These are phyloP conservation scores for Hymenoscyphus scutula DNA, from an alignment of 2,329 filamentous ascomycete genomes.

Conservation along the genomic window DNA sequence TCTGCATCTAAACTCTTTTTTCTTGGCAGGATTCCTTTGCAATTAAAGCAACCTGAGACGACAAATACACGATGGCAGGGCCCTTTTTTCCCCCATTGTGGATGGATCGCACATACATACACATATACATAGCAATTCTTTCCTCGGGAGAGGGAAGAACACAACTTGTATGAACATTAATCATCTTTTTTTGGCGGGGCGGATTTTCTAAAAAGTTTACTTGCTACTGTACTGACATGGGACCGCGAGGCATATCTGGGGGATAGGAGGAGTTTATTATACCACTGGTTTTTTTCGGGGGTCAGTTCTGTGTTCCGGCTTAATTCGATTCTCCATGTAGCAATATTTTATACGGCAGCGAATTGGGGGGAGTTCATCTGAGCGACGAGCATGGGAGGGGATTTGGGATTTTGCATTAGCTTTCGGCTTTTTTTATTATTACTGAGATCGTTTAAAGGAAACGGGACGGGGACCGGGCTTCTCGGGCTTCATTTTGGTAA, in stretches of 20 bases:
- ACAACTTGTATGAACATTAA: background rate
- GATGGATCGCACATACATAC: background rate
- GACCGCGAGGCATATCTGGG: background rate
- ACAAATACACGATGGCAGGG: background rate
- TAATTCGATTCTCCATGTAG: slow-evolving; percentile 1
- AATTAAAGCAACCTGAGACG: slow-evolving; percentile 1
- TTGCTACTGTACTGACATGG: background rate
- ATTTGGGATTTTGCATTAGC: background rate
- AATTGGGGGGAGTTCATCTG: background rate
- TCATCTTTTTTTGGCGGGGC: background rate
- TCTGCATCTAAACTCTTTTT: slow-evolving; percentile 37
- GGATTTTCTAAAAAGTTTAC: background rate
- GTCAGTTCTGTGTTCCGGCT: background rate
- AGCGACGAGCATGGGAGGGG: background rate
- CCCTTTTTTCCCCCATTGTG: no score
- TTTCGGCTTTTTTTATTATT: background rate
- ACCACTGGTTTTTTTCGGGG: slow-evolving; percentile 1
- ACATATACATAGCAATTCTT: no score
- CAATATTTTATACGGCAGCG: background rate
- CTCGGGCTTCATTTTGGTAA: background rate
- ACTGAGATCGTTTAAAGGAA: no score
- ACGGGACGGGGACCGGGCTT: background rate
- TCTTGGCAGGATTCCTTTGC: slow-evolving; percentile 12
- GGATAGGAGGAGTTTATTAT: slow-evolving; percentile 3
- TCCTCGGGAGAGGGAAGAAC: background rate